These are phyloP conservation scores for Steccherinum ochraceum DNA, from an alignment of 768 basidiomycete species.

Conservation along the genomic window DNA sequence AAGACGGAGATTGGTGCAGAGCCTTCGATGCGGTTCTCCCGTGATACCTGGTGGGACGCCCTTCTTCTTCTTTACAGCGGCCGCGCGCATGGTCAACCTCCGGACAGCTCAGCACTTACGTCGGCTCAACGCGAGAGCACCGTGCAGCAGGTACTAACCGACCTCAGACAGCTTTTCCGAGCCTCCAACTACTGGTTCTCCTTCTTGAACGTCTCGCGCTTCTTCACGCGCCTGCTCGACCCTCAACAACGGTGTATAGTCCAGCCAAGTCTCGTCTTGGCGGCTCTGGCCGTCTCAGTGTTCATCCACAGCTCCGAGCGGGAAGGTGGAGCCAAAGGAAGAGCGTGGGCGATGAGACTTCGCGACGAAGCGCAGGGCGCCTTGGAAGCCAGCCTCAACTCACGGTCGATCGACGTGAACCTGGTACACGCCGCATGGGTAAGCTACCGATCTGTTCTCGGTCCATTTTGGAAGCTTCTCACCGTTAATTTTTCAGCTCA, in stretches of 20 bases:
- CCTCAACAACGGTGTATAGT: conserved; percentile 45
- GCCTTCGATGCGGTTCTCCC: conserved; percentile 61
- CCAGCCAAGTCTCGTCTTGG: conserved; percentile 63
- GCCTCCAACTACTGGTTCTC: conserved; percentile 67
- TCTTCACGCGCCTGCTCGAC: conserved; percentile 55
- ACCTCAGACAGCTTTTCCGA: conserved; percentile 60
- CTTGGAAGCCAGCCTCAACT: conserved; percentile 64
- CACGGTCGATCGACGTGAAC: conserved; percentile 67
- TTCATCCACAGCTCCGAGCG: conserved; percentile 67
- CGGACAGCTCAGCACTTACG: conserved; percentile 29
- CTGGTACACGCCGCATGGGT: conserved; percentile 77
- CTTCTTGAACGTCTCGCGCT: conserved; percentile 66
- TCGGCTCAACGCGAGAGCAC: conserved; percentile 40
- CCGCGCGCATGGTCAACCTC: conserved; percentile 10
- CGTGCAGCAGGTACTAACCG: conserved; percentile 39
- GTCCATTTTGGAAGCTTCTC: neutral
- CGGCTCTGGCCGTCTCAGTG: conserved; percentile 57
- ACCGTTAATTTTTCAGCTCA: conserved; percentile 36
- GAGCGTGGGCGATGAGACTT: conserved; percentile 52
- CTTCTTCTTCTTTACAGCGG: conserved; percentile 47
- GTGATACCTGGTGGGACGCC: conserved; percentile 78
- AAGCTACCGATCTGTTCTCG: conserved; percentile 14
- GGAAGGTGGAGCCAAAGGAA: conserved; percentile 42
- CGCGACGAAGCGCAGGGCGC: conserved; percentile 64
- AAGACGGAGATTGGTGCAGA: conserved; percentile 26